Conservation (phyloP, 768 basidiomycete genomes). For the Xanthoconium stramineum region DNA sequence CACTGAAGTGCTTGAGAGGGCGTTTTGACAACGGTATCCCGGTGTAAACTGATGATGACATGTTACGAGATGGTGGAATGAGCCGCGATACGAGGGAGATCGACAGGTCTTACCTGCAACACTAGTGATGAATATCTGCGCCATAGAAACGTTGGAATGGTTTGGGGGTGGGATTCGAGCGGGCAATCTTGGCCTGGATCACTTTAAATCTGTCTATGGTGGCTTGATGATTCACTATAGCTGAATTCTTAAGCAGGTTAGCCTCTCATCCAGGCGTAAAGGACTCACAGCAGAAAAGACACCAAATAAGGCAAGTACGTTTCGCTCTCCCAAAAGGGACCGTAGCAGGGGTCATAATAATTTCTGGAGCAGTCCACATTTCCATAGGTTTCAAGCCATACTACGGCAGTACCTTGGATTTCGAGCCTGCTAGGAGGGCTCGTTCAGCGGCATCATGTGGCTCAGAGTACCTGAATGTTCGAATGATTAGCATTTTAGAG, state of each 20-base stretch:
- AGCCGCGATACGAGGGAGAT: no score
- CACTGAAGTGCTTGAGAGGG: constrained; percentile 19
- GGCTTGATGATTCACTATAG: no score
- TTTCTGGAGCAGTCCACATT: constrained; percentile 15
- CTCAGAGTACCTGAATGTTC: constrained; percentile 19
- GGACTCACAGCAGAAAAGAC: no score
- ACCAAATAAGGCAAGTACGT: no score
- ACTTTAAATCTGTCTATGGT: no score
- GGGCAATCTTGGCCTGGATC: no score
- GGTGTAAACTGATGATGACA: constrained; percentile 23
- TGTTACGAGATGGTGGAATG: background rate
- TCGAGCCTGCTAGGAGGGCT: constrained; percentile 30
- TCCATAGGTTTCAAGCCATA: constrained; percentile 31
- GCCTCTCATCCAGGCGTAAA: no score
- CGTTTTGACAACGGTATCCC: constrained; percentile 26
- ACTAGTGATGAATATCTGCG: constrained; percentile 37
- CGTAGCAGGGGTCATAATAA: constrained; percentile 16
- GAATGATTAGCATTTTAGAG: background rate
- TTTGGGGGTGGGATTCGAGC: no score
- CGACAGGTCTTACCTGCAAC: constrained; percentile 38
- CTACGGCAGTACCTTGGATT: constrained; percentile 34
- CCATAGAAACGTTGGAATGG: background rate
- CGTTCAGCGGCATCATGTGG: constrained; percentile 29
- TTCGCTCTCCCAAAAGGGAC: no score
- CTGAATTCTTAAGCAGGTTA: no score